Evolutionary conservation across 2,329 filamentous ascomycete species (phyloP), one percentile per base, ranked within the genome.

Genomic region (Exophiala xenobiotica): DNA sequence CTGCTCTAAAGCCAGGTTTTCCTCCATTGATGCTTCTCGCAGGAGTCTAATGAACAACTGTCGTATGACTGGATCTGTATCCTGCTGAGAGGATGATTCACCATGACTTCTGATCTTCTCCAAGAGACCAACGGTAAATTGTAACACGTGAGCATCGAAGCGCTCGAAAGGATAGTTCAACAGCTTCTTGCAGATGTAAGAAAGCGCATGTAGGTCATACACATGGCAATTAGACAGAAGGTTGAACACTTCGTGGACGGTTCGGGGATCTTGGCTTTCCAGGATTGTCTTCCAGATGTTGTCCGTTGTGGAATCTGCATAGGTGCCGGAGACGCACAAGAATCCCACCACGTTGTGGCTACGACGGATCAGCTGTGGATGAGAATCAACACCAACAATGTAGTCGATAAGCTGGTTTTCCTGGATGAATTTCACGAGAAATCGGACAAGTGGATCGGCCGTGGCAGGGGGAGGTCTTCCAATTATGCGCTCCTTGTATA

Each of bases 261-360:
- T 85, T 49, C 90, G 81, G 3, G 88, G 86, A 66, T 97, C 90
- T 63, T 91, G 89, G 53, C 86, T 90, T 19, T 85, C 83, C 4
- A 81, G 85, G 44, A 96, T 83, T 0, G 88, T 88, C 53, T 85
- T 82, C 92, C 92, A 97, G 55, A 96, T 81, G 12, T 81, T 78
- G 64, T 96, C 87, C 1, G 88, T 88, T 63, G 95, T 86, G 16
- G 78, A 70, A 26, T 82, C 69, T 0, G 79, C 81, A 68, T 92
- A 96, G 11, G 82, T 85, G 47, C 78, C 78, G 0, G 88, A 93
- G 11, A 93, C 87, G 18, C 90, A 80, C 45, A 97, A 75, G 63
- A 97, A 97, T 1, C 88, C 88, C 41, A 96, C 77, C 46, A 97
- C 87, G 57, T 96, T 95, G 33, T 80, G 78, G 63, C 88, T 88